A percentile compares a stretch with the other conserved stretches of the same genome.
phyloP scores from a whole-genome alignment of 345 rosid genomes.

The Eucalyptus curtisii region DNA sequence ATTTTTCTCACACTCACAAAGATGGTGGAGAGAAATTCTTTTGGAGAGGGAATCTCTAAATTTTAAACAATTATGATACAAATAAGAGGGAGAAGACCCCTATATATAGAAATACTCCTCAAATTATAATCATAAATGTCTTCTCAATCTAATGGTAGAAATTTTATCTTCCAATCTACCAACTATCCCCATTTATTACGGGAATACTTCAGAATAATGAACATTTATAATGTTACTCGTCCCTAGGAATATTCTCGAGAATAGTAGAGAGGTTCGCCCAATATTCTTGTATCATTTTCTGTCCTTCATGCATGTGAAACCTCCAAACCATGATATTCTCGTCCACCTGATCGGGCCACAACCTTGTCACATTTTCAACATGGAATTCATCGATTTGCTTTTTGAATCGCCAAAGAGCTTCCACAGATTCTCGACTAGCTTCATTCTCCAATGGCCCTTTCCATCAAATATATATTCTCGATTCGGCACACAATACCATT shows the following conservation, averaged over 20 bases:
- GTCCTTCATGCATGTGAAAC: background rate
- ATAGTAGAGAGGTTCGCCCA: background rate
- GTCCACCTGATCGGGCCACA: background rate
- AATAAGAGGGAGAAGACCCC: too few relatives aligned
- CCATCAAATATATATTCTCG: background rate
- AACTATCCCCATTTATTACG: too few relatives aligned
- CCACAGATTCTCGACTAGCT: background rate
- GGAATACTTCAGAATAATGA: background rate
- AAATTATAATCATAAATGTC: background rate
- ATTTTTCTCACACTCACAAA: too few relatives aligned
- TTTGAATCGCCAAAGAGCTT: background rate
- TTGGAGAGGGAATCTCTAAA: too few relatives aligned
- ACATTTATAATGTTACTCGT: background rate
- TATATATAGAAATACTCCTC: background rate
- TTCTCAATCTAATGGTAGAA: background rate
- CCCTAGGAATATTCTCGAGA: background rate
- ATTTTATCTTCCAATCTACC: background rate
- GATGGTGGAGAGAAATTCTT: too few relatives aligned
- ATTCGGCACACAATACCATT: background rate
- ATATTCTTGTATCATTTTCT: background rate
- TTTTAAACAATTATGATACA: too few relatives aligned
- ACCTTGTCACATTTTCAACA: background rate
- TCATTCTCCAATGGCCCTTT: background rate
- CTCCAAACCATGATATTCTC: background rate
- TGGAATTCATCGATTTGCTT: background rate